phyloP scores from a whole-genome alignment of 257 asterid species.

The Echites panduratus region DNA sequence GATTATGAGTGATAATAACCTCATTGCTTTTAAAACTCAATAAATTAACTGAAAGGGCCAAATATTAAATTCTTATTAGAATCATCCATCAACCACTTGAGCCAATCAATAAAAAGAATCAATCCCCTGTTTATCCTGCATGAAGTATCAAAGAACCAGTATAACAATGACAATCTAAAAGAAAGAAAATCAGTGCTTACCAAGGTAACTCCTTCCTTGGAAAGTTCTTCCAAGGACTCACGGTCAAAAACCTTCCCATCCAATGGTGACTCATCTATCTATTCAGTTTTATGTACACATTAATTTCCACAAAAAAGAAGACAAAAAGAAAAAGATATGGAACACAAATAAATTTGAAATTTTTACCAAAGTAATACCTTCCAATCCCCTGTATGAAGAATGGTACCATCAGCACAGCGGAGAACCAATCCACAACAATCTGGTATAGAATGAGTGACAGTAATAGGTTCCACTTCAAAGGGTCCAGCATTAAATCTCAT shows the following conservation, averaged over 20 bases:
- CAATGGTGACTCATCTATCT: slow-evolving; percentile 96
- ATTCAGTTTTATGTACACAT: slow-evolving; percentile 25
- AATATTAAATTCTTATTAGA: neutral
- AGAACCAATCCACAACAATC: slow-evolving; percentile 98
- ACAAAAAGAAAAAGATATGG: slow-evolving; percentile 7
- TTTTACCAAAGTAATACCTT: slow-evolving; percentile 50
- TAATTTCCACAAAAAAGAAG: slow-evolving; percentile 7
- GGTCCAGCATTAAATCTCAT: slow-evolving; percentile 93
- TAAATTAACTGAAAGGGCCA: neutral
- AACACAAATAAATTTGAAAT: slow-evolving; percentile 6
- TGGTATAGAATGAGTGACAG: slow-evolving; percentile 97
- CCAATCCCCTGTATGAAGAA: slow-evolving; percentile 99
- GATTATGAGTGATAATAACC: neutral
- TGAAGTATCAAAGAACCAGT: neutral
- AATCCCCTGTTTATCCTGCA: neutral
- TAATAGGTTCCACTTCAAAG: slow-evolving; percentile 86
- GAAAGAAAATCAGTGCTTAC: slow-evolving; percentile 38
- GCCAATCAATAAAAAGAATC: neutral
- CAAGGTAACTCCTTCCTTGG: slow-evolving; percentile 98
- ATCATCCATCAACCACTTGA: neutral
- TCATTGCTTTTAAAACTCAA: neutral
- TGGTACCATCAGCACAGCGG: slow-evolving; percentile 95
- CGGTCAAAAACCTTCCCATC: slow-evolving; percentile 95
- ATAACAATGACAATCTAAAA: neutral
- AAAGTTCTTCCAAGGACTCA: slow-evolving; percentile 85